Base-by-base conservation (phyloP, 1,139 yeast genomes). In the Blastobotrys raffinosifermentans region DNA sequence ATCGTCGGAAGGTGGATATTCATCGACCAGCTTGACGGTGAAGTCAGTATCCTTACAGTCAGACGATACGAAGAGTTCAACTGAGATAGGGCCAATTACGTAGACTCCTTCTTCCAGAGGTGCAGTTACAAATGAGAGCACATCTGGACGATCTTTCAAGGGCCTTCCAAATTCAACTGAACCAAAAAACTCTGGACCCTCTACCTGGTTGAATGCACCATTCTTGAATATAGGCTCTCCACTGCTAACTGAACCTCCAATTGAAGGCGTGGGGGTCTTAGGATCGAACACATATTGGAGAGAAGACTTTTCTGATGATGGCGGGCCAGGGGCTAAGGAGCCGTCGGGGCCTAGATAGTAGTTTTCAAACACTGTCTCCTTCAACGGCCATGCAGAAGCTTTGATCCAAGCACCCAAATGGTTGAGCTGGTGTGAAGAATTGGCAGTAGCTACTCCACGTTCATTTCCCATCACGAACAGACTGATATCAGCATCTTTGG, bases 381-480 rank as follows among this genome's bases (percentile, higher is more conserved):
- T 22, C 14, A 35, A 11, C 6, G 38, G 38, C 18, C 17, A 35
- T 3, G 13, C 17, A 6, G 15, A 15, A 13, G 38, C 16, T 7
- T 14, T 27, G 19, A 37, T 34, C 40, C 40, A 37, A 20, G 11
- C 14, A 5, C 40, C 40, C 4, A 34, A 34, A 25, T 37, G 40
- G n/a, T 26, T 20, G 32, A 37, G 22, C 15, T 30, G 23, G 7
- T 26, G 19, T 5, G 29, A 29, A 15, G 8, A 10, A 29, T 34
- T 34, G 10, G 17, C 18, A 4, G 27, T 6, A 15, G 29, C 16
- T 20, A 8, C 13, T 3, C 29, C 37, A n/a, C 20, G 17, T 13
- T 32, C 37, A 4, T 37, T 37, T 19, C 40, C 40, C 40, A 37
- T 37, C 11, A 37, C 27, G 19, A 37, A 37, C 8, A 35, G 16